Evolutionary conservation across 2,329 filamentous ascomycete species (phyloP), one percentile per base, ranked within the genome.

Genomic region (Pseudogymnoascus sp.): DNA sequence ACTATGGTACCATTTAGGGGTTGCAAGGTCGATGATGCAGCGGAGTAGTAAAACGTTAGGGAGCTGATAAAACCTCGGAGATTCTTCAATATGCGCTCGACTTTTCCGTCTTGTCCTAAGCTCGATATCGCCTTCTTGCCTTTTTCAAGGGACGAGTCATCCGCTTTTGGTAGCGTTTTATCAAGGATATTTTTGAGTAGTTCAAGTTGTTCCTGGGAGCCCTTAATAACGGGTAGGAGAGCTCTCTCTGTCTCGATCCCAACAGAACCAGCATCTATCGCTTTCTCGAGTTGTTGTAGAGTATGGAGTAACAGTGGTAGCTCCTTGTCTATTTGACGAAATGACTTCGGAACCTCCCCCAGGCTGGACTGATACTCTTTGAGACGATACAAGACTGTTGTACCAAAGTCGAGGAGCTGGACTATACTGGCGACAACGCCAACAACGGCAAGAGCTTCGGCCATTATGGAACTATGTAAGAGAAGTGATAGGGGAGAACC

Each of bases 351-450:
- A 41, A 62, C 55, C 7, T 62, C 61, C 28, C 61, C 61, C 2
- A 62, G 45, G 61, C 9, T 25, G 38, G 33, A 14, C 43, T 55
- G 61, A n/a, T 38, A 59, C 45, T 62, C 61, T n/a, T 62, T 43
- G 45, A 62, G 61, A 35, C 61, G 61, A 35, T 21, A 5, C 33
- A 62, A 62, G 61, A 62, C 61, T 59, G 11, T 52, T 43, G 43
- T 52, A 37, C 45, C 40, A 37, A 65, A 65, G 38, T 65, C 63
- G 38, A 64, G 43, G 33, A 65, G 31, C 23, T 64, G 63, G 25
- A 68, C 45, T 6, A 71, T 66, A 55, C 55, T 70, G 12, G 69
- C 64, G 58, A 64, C 65, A 40, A 68, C 60, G 60, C 65, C 62
- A 37, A 69, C 59, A 14, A 64, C 43, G 3, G 65, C 65, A 18